Conservation (phyloP, 2,329 filamentous ascomycete genomes). For the Apiospora saccharicola region DNA sequence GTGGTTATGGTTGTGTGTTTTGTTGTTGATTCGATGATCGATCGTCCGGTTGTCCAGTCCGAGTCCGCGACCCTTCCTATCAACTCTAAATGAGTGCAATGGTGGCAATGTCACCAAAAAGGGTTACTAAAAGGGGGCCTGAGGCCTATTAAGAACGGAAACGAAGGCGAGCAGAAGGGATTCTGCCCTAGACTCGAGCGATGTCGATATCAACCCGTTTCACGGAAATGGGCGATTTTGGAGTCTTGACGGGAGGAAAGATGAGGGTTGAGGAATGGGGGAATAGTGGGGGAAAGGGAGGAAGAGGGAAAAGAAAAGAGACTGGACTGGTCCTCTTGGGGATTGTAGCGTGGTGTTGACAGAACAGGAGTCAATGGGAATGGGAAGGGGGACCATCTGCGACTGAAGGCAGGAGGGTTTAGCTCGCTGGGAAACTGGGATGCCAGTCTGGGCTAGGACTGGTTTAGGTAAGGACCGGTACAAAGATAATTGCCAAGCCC, state of each 20-base stretch:
- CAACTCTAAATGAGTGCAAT: conserved; percentile 28
- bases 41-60: conserved; percentile 24
- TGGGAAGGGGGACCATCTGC: conserved; percentile 16
- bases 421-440: conserved; percentile 9
- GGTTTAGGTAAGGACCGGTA: conserved; percentile 1
- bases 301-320: not conserved
- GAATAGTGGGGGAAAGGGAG: conserved; percentile 21
- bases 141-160: conserved; percentile 24
- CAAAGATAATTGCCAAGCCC: conserved; percentile 15
- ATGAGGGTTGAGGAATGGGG: conserved; percentile 21
- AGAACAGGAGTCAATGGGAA: conserved; percentile 25
- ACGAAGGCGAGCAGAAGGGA: conserved; percentile 13
- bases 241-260: conserved; percentile 20
- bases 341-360: conserved; percentile 27
- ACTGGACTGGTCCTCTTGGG: conserved; percentile 13
- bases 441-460: not conserved
- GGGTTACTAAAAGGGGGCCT: conserved; percentile 25
- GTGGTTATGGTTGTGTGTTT: not conserved
- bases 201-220: conserved; percentile 27
- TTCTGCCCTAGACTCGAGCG: conserved; percentile 17
- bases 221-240: conserved; percentile 29
- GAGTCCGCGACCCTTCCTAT: conserved; percentile 23
- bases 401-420: conserved; percentile 14
- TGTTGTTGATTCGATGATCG: conserved; percentile 18
- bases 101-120: conserved; percentile 30